phyloP scores from a whole-genome alignment of 805 yeast species.

The Candida glaebosa region DNA sequence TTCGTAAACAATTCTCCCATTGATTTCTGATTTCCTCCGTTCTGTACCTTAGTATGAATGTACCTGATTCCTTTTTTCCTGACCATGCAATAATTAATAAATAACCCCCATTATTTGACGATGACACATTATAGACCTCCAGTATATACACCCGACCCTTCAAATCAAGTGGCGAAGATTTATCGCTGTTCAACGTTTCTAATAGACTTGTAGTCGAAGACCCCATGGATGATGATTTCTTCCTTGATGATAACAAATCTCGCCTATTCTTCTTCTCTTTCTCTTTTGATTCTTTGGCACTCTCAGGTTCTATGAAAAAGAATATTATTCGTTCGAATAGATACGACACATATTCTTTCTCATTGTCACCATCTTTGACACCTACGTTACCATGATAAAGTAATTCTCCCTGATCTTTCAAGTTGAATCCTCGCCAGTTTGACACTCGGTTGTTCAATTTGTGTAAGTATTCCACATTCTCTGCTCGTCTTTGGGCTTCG shows the following conservation, averaged over 20 bases:
- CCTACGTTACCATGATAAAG: constrained; percentile 69
- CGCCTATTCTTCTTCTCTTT: constrained; percentile 34
- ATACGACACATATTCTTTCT: constrained; percentile 85
- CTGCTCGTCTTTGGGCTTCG: constrained; percentile 90
- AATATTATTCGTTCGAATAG: constrained; percentile 69
- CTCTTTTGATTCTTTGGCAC: constrained; percentile 14
- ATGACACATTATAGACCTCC: constrained; percentile 46
- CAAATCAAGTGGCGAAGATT: constrained; percentile 44
- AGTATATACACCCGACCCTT: constrained; percentile 81
- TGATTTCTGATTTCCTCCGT: constrained; percentile 79
- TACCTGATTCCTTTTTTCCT: constrained; percentile 84
- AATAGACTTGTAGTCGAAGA: constrained; percentile 33
- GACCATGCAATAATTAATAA: constrained; percentile 71
- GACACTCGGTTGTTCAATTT: constrained; percentile 70
- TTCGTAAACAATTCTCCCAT: constrained; percentile 71
- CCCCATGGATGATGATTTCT: constrained; percentile 44
- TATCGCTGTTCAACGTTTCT: constrained; percentile 30
- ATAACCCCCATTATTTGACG: constrained; percentile 44
- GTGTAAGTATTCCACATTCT: constrained; percentile 69
- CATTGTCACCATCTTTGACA: constrained; percentile 65
- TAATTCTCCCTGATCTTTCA: constrained; percentile 79
- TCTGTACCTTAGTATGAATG: constrained; percentile 75
- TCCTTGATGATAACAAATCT: constrained; percentile 44
- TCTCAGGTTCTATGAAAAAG: constrained; percentile 36
- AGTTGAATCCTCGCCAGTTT: constrained; percentile 90